phyloP scores from a whole-genome alignment of 345 rosid species.

The Iberis pinnata region DNA sequence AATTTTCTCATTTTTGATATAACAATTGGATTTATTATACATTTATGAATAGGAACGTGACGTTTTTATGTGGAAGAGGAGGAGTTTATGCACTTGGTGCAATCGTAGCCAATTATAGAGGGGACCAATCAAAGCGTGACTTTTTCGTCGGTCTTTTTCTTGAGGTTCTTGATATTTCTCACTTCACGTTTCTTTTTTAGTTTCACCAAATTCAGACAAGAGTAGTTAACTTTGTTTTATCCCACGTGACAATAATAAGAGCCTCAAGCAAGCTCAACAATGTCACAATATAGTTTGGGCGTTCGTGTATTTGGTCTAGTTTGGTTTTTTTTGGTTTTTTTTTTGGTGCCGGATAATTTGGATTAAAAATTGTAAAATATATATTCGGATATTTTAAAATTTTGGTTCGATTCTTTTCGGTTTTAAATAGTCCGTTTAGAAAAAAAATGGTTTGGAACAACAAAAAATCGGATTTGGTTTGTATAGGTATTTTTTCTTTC shows the following conservation, averaged over 20 bases:
- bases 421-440: no score
- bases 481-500: no score
- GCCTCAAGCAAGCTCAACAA: no score
- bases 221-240: background rate
- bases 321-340: no score
- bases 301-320: no score
- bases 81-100: slow-evolving; percentile 82
- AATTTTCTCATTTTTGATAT: background rate
- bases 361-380: no score
- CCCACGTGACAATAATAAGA: slow-evolving; percentile 5
- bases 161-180: slow-evolving; percentile 33
- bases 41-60: slow-evolving; percentile 50
- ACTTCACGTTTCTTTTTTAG: background rate
- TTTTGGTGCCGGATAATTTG: no score
- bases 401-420: no score
- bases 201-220: slow-evolving; percentile 7
- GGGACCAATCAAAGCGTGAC: slow-evolving; percentile 49
- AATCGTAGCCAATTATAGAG: slow-evolving; percentile 44
- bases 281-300: no score
- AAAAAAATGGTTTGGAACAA: no score
- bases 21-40: background rate
- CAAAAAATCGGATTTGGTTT: no score
- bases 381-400: no score
- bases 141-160: slow-evolving; percentile 50
- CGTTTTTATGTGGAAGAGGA: slow-evolving; percentile 85